Percentiles rank a stretch among this genome's conserved stretches.
Evolutionary conservation across 2,329 filamentous ascomycete genomes (phyloP).

Genomic region (Orbilia javanica): DNA sequence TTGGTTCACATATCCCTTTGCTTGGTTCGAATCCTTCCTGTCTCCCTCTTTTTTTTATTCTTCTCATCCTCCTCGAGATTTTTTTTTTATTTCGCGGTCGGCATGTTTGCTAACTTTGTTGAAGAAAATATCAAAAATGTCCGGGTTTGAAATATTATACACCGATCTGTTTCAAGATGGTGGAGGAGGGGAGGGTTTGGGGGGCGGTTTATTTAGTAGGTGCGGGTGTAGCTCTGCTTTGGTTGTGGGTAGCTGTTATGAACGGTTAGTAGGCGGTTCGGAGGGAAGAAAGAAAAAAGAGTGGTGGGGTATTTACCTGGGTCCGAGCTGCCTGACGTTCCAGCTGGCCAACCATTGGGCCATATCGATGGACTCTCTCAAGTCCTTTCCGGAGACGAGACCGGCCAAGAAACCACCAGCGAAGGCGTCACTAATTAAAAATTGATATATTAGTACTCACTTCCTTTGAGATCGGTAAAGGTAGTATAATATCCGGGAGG

Average conservation of each 20-base stretch:
- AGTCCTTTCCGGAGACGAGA: conserved; percentile 83
- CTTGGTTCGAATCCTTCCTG: not conserved
- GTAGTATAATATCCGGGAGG: no score
- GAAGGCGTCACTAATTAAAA: conserved; percentile 81
- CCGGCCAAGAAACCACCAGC: conserved; percentile 93
- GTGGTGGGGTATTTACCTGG: conserved; percentile 73
- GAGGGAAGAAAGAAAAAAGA: no score
- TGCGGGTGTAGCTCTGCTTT: conserved; percentile 78
- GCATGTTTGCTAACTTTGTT: conserved; percentile 52
- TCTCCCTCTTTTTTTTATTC: not conserved
- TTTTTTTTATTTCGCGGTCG: not conserved
- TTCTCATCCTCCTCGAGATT: not conserved
- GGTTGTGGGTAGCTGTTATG: conserved; percentile 79
- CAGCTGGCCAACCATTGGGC: conserved; percentile 96
- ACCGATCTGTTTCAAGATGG: not conserved
- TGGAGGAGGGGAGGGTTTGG: not conserved
- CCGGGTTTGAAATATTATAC: not conserved
- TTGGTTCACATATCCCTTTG: no score
- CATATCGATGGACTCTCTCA: conserved; percentile 85
- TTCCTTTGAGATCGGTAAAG: no score
- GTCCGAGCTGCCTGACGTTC: conserved; percentile 94
- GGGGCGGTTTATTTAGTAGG: conserved; percentile 59
- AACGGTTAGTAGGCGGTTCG: conserved; percentile 24
- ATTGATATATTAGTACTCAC: not conserved
- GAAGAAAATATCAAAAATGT: conserved; percentile 47